phyloP scores from a whole-genome alignment of 495 filamentous ascomycete genomes.

The Neurospora pannonica region DNA sequence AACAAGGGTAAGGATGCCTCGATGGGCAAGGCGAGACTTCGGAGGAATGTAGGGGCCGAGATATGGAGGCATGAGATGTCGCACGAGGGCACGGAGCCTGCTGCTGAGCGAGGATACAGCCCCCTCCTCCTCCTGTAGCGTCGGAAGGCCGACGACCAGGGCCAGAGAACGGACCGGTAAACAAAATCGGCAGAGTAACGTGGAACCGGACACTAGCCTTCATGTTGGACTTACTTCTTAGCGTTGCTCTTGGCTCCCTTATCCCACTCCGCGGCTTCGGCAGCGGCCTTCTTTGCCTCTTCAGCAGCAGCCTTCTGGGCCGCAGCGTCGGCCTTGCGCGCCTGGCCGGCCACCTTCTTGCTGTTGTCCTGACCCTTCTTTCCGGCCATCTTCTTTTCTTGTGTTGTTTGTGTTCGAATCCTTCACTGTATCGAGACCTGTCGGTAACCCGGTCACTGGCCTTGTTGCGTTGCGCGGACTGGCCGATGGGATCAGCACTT shows the following conservation, averaged over 20 bases:
- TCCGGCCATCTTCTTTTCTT: conserved; percentile 59
- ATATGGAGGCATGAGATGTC: neutral
- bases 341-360: conserved; percentile 87
- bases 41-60: neutral
- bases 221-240: conserved; percentile 60
- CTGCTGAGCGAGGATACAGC: neutral
- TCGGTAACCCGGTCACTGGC: neutral
- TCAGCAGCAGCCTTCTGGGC: conserved; percentile 64
- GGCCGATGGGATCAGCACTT: neutral
- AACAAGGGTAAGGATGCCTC: neutral
- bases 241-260: conserved; percentile 75
- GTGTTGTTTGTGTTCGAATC: conserved; percentile 19
- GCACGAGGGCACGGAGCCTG: neutral
- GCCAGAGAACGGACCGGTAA: neutral
- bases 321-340: conserved; percentile 84
- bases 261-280: conserved; percentile 69
- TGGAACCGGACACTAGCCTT: neutral
- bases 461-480: neutral
- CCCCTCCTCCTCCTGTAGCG: neutral
- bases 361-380: conserved; percentile 61
- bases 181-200: neutral
- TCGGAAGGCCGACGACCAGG: neutral
- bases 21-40: neutral
- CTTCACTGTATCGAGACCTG: neutral
- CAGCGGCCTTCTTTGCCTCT: conserved; percentile 53